phyloP scores from a whole-genome alignment of 1,139 yeast genomes.

The Saccharomyces hybrid region DNA sequence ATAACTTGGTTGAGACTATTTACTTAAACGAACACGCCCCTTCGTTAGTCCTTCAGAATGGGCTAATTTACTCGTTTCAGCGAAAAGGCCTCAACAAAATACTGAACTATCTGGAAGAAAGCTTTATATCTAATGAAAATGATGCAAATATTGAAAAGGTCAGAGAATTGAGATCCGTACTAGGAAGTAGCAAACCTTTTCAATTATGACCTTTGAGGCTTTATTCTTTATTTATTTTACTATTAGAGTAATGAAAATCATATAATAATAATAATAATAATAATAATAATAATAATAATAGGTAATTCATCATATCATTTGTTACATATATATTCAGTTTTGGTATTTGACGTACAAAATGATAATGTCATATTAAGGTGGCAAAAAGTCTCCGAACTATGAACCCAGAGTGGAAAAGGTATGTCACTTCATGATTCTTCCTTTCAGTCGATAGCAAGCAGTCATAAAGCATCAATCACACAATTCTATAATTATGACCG shows the following conservation, averaged over 20 bases:
- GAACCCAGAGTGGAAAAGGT: background rate
- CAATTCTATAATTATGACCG: constrained; percentile 58
- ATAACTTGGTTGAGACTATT: constrained; percentile 28
- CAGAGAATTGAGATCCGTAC: constrained; percentile 10
- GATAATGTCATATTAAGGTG: background rate
- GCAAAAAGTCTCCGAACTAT: background rate
- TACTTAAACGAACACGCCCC: constrained; percentile 19
- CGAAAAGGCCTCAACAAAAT: constrained; percentile 13
- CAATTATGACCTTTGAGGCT: background rate
- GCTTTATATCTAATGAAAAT: constrained; percentile 13
- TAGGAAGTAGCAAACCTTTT: background rate
- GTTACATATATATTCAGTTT: background rate
- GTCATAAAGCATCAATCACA: background rate
- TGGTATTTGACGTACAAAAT: background rate
- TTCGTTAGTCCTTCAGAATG: constrained; percentile 15
- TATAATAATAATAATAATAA: background rate
- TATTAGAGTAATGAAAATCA: background rate
- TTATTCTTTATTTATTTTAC: background rate
- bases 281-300: background rate
- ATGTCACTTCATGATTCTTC: background rate
- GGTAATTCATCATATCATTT: background rate
- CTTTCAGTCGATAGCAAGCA: background rate
- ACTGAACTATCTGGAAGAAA: constrained; percentile 12
- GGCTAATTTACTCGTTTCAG: constrained; percentile 18
- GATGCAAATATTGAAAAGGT: constrained; percentile 14